Evolutionary conservation across 129 eudicot species (phyloP).

Genomic region (Heracleum sosnowskyi): DNA sequence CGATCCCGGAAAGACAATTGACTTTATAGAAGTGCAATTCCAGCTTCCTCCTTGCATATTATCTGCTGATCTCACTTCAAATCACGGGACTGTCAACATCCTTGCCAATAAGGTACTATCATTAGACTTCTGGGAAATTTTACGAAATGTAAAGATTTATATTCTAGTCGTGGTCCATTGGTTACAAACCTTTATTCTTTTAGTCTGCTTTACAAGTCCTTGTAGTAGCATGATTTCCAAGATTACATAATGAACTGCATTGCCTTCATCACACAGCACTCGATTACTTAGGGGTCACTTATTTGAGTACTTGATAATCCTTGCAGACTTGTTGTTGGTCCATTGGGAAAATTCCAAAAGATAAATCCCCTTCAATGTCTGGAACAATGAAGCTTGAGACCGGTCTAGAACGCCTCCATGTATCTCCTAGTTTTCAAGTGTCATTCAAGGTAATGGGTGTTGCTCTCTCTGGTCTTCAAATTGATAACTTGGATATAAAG

Average conservation of each 20-base stretch:
- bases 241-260: neutral
- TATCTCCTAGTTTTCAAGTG: constrained; percentile 71
- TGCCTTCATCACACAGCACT: neutral
- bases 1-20: constrained; percentile 85
- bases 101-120: constrained; percentile 80
- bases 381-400: constrained; percentile 73
- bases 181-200: neutral
- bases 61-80: constrained; percentile 81
- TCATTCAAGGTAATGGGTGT: constrained; percentile 74
- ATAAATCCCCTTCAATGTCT: constrained; percentile 76
- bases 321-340: constrained; percentile 84
- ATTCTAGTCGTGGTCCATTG: neutral
- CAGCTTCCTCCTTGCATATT: constrained; percentile 63
- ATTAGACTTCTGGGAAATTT: neutral
- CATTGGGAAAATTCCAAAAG: constrained; percentile 76
- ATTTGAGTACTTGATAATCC: neutral
- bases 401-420: constrained; percentile 64
- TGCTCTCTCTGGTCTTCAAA: constrained; percentile 85
- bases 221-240: neutral
- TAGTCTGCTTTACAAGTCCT: neutral
- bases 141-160: neutral
- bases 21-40: constrained; percentile 59
- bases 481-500: constrained; percentile 63
- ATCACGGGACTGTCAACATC: constrained; percentile 77
- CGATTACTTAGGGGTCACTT: neutral